Conservation (phyloP, 1,139 yeast species). For the Protomyces gravidus region DNA sequence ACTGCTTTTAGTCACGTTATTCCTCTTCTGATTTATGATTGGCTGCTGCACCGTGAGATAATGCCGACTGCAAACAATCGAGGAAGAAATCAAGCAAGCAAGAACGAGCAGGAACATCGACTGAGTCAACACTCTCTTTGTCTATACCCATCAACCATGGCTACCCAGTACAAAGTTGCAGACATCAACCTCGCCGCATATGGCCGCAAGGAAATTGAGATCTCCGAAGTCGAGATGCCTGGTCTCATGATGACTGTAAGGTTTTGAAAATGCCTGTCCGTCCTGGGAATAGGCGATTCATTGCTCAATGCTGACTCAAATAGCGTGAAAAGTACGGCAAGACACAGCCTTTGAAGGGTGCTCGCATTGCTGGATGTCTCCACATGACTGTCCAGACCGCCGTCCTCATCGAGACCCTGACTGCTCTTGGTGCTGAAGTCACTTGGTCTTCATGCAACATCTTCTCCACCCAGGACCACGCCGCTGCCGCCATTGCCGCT, state of each 20-base stretch:
- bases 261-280: not conserved
- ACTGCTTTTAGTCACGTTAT: too few species aligned
- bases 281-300: too few species aligned
- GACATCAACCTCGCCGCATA: conserved; percentile 96
- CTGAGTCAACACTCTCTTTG: not conserved
- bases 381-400: conserved; percentile 99
- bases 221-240: conserved; percentile 98
- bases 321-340: conserved; percentile 80
- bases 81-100: not conserved
- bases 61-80: too few species aligned
- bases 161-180: conserved; percentile 80
- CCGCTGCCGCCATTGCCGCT: conserved; percentile 99
- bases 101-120: not conserved
- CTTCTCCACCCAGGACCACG: conserved; percentile 74
- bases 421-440: conserved; percentile 98
- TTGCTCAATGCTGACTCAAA: not conserved
- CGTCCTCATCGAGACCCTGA: conserved; percentile 94
- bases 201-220: conserved; percentile 99
- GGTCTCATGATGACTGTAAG: conserved; percentile 86
- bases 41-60: not conserved
- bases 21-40: too few species aligned
- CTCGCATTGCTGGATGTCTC: conserved; percentile 89
- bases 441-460: conserved; percentile 99
- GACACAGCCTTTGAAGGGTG: conserved; percentile 95
- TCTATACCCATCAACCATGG: conserved; percentile 6